phyloP scores from a whole-genome alignment of 176 grass and related monocot genomes.

The Carex scoparia region DNA sequence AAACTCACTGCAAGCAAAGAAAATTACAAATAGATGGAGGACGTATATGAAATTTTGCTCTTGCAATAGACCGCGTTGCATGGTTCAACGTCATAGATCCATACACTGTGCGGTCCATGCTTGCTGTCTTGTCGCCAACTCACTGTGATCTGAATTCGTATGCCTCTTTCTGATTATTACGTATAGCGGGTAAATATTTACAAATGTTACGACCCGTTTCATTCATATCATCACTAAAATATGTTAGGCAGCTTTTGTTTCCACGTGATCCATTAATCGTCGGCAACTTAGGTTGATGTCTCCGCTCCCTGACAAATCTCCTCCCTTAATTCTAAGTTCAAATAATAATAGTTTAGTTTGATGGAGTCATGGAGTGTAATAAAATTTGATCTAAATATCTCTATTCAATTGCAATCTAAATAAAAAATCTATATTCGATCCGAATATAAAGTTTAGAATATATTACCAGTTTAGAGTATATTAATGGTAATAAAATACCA shows the following conservation, averaged over 20 bases:
- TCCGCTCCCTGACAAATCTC: not conserved
- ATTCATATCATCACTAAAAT: not conserved
- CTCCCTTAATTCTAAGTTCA: not conserved
- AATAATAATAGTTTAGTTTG: not conserved
- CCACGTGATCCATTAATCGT: not conserved
- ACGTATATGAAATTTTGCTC: not conserved
- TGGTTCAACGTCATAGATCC: not conserved
- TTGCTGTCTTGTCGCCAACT: not conserved
- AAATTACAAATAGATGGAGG: not conserved
- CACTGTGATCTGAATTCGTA: not conserved
- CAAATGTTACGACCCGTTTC: not conserved
- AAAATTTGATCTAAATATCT: too few species aligned
- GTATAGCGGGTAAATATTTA: not conserved
- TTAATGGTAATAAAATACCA: too few species aligned
- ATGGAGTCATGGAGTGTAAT: too few species aligned
- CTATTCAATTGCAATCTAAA: too few species aligned
- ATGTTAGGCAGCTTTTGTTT: not conserved
- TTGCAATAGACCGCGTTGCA: not conserved
- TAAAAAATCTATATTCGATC: too few species aligned
- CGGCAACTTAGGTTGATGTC: not conserved
- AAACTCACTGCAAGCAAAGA: not conserved
- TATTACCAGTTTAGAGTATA: too few species aligned
- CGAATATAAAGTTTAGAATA: too few species aligned
- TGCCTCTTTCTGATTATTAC: not conserved
- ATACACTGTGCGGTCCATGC: not conserved